Percentiles rank a stretch among this genome's conserved stretches.
These are phyloP conservation scores for Crithidia thermophila DNA, from an alignment of 208 protist genomes.

Conservation along the genomic window DNA sequence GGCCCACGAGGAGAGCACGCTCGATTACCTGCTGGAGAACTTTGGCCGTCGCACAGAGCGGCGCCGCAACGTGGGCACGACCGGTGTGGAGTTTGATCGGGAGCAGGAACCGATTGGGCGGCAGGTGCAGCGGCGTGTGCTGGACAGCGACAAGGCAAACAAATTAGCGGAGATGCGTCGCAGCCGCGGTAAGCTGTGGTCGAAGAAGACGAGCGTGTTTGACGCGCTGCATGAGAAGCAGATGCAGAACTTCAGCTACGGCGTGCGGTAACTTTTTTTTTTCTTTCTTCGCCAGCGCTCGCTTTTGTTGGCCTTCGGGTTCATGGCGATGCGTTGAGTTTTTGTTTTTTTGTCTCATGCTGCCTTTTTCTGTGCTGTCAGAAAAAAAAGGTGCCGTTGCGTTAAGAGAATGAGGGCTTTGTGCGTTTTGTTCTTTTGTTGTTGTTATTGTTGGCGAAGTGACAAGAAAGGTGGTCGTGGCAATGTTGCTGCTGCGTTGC, in stretches of 20 bases:
- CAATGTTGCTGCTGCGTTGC: too few relatives aligned
- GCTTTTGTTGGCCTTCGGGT: neutral
- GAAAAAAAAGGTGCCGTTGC: too few relatives aligned
- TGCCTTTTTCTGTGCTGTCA: too few relatives aligned
- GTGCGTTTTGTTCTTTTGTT: neutral
- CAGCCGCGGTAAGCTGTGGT: slow-evolving; percentile 82
- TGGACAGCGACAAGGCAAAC: slow-evolving; percentile 85
- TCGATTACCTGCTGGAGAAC: slow-evolving; percentile 92
- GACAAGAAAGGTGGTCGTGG: too few relatives aligned
- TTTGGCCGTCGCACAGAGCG: slow-evolving; percentile 81
- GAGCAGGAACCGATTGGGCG: slow-evolving; percentile 92
- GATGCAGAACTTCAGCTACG: slow-evolving; percentile 84
- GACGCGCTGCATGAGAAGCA: slow-evolving; percentile 89
- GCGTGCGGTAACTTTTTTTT: slow-evolving; percentile 49
- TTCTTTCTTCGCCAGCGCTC: neutral
- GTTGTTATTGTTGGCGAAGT: neutral
- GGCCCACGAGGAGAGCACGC: slow-evolving; percentile 83
- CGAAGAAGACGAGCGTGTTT: slow-evolving; percentile 85
- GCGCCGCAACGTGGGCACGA: slow-evolving; percentile 65
- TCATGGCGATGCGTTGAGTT: neutral
- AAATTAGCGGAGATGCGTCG: slow-evolving; percentile 76
- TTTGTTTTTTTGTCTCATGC: too few relatives aligned
- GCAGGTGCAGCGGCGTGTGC: slow-evolving; percentile 86
- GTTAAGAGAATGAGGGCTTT: neutral
- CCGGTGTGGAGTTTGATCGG: slow-evolving; percentile 88